Conservation (phyloP, 2,329 filamentous ascomycete species). For the Penicillium digitatum region DNA sequence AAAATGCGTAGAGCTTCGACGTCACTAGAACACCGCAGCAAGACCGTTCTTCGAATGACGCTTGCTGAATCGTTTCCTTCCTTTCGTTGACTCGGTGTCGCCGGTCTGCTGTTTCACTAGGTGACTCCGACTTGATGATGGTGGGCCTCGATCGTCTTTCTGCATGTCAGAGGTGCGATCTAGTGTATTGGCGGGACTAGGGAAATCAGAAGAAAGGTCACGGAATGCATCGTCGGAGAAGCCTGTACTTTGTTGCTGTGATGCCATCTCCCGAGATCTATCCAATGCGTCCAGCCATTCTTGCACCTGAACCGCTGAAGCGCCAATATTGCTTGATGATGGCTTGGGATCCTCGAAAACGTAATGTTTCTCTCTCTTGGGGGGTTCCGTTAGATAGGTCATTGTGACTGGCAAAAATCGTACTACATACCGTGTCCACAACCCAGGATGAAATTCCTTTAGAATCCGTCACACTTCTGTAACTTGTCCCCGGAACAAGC, state of each 20-base stretch:
- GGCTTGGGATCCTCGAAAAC: slow-evolving; percentile 91
- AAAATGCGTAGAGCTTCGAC: slow-evolving; percentile 8
- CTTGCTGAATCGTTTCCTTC: slow-evolving; percentile 74
- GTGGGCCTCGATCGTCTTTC: slow-evolving; percentile 25
- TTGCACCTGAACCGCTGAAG: slow-evolving; percentile 66
- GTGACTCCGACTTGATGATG: slow-evolving; percentile 44
- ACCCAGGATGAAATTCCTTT: slow-evolving; percentile 86
- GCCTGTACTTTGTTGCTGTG: slow-evolving; percentile 65
- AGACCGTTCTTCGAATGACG: slow-evolving; percentile 92
- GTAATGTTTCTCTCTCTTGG: slow-evolving; percentile 84
- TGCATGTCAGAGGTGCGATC: slow-evolving; percentile 41
- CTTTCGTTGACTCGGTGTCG: slow-evolving; percentile 55
- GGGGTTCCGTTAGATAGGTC: slow-evolving; percentile 28
- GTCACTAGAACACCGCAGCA: slow-evolving; percentile 70
- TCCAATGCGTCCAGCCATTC: slow-evolving; percentile 93
- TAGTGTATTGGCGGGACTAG: slow-evolving; percentile 55
- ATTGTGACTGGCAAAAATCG: slow-evolving; percentile 8
- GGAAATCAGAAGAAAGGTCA: slow-evolving; percentile 66
- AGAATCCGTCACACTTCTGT: slow-evolving; percentile 75
- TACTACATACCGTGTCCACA: slow-evolving; percentile 78
- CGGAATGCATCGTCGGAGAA: slow-evolving; percentile 63
- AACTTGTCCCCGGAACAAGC: slow-evolving; percentile 68
- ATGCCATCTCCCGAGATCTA: slow-evolving; percentile 76
- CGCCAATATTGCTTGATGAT: slow-evolving; percentile 59
- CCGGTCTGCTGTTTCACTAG: slow-evolving; percentile 43